Percentiles rank a stretch among this genome's conserved stretches.
These are phyloP conservation scores for Didymella exigua DNA, from an alignment of 2,329 filamentous ascomycete genomes.

Conservation along the genomic window DNA sequence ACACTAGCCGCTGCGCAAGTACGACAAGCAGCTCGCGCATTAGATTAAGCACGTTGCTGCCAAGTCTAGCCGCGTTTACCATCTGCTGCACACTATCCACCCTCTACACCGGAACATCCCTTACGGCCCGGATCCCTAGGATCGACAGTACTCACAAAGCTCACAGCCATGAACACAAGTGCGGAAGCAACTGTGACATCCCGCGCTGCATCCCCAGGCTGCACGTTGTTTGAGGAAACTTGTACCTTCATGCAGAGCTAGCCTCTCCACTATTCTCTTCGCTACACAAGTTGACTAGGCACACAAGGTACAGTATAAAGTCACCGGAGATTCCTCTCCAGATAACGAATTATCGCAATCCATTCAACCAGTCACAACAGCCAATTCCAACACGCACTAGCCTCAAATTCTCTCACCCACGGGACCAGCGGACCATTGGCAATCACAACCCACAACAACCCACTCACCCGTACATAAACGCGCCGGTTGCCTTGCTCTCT, in stretches of 20 bases:
- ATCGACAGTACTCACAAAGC: constrained; percentile 21
- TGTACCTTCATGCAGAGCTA: constrained; percentile 18
- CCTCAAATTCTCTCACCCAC: constrained; percentile 28
- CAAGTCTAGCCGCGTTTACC: constrained; percentile 17
- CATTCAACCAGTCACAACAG: constrained; percentile 28
- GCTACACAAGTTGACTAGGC: constrained; percentile 12
- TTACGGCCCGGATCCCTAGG: constrained; percentile 26
- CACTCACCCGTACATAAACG: constrained; percentile 24
- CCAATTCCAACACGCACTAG: constrained; percentile 35
- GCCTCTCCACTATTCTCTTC: constrained; percentile 17
- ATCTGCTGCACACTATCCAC: constrained; percentile 19
- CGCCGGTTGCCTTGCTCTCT: constrained; percentile 17
- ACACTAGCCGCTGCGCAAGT: constrained; percentile 33
- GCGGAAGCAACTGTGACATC: constrained; percentile 38
- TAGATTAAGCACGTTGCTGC: constrained; percentile 29
- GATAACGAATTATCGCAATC: constrained; percentile 18
- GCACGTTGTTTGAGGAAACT: constrained; percentile 10
- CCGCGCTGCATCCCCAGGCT: constrained; percentile 32
- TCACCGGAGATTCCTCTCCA: constrained; percentile 17
- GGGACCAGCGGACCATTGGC: constrained; percentile 31
- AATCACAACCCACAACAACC: constrained; percentile 18
- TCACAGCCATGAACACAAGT: constrained; percentile 28
- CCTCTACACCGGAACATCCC: constrained; percentile 26
- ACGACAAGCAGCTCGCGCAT: constrained; percentile 25
- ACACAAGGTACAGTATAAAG: constrained; percentile 26